phyloP scores from a whole-genome alignment of 164 flowering plant genomes.

The Buxus sempervirens region DNA sequence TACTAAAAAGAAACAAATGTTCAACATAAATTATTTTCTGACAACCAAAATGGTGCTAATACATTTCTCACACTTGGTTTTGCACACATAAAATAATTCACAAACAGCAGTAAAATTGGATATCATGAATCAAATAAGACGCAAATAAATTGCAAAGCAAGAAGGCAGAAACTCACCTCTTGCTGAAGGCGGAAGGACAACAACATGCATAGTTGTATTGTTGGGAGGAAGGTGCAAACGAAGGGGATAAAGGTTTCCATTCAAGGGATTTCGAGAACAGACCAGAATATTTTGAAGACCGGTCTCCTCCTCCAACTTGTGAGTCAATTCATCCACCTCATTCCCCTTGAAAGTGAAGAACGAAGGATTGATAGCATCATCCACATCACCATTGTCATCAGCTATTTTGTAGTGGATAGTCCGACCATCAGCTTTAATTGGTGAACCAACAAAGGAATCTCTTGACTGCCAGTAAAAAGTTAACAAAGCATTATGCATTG shows the following conservation, averaged over 20 bases:
- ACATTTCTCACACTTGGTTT: too few species aligned
- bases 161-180: conserved; percentile 26
- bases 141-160: not conserved
- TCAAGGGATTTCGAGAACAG: conserved; percentile 49
- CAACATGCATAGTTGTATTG: conserved; percentile 57
- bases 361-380: conserved; percentile 23
- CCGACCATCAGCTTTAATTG: conserved; percentile 41
- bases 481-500: not conserved
- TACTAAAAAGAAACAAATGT: too few species aligned
- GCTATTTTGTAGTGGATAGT: conserved; percentile 39
- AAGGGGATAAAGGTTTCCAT: conserved; percentile 66
- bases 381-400: conserved; percentile 41
- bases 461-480: conserved; percentile 27
- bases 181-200: conserved; percentile 50
- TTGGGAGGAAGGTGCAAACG: conserved; percentile 72
- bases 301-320: conserved; percentile 55
- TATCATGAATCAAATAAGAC: too few species aligned
- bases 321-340: conserved; percentile 44
- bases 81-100: too few species aligned
- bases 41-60: too few species aligned
- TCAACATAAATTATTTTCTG: too few species aligned
- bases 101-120: too few species aligned
- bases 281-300: conserved; percentile 44
- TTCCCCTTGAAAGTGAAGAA: conserved; percentile 52
- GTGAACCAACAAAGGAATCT: conserved; percentile 24